These are phyloP conservation scores for Volvox africanus DNA, from an alignment of 139 green algal genomes.

Conservation along the genomic window DNA sequence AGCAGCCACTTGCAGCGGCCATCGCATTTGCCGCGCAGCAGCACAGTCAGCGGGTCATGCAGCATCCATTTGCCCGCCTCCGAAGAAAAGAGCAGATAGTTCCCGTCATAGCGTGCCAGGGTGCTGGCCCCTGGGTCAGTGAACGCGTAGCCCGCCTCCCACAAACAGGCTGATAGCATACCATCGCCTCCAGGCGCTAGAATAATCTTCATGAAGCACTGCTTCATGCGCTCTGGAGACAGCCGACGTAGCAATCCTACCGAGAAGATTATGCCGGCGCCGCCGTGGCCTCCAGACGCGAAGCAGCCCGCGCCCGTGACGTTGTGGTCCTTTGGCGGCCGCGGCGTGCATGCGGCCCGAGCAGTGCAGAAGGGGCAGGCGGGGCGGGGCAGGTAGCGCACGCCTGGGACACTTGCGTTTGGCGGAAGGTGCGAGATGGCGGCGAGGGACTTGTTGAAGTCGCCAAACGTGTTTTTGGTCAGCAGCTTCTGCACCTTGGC, in stretches of 20 bases:
- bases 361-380: constrained; percentile 46
- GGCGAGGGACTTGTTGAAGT: background rate
- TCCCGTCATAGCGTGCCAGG: constrained; percentile 1
- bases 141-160: constrained; percentile 36
- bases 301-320: background rate
- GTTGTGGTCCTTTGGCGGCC: background rate
- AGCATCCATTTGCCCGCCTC: constrained; percentile 24
- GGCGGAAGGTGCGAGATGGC: background rate
- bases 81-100: constrained; percentile 10
- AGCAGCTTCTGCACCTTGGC: background rate
- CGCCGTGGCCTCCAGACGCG: background rate
- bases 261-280: constrained; percentile 31
- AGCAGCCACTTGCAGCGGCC: constrained; percentile 16
- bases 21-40: constrained; percentile 34
- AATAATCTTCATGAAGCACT: background rate
- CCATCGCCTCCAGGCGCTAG: constrained; percentile 17
- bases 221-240: background rate
- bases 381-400: constrained; percentile 24
- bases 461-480: background rate
- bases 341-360: background rate
- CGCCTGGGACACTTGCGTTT: background rate
- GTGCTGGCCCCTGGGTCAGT: constrained; percentile 29
- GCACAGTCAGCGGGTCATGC: constrained; percentile 1
- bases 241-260: constrained; percentile 36
- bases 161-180: constrained; percentile 39